Conservation (phyloP, 139 green algal genomes). For the Asterochloris sp. region DNA sequence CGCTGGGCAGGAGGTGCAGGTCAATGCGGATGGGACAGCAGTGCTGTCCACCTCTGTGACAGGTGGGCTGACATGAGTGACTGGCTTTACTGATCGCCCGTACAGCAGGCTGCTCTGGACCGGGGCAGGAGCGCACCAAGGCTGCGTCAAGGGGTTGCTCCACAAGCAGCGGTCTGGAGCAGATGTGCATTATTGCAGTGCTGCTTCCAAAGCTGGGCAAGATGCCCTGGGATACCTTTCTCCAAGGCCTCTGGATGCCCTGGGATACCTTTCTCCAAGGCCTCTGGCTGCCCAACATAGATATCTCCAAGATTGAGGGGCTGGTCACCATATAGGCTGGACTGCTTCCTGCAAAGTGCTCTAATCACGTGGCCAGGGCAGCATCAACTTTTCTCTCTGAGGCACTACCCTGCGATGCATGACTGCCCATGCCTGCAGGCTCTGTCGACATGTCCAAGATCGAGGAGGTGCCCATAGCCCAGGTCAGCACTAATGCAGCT, state of each 20-base stretch:
- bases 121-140: background rate
- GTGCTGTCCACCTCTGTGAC: background rate
- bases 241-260: no score
- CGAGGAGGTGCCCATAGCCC: background rate
- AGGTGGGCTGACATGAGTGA: background rate
- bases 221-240: no score
- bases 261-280: no score
- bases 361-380: background rate
- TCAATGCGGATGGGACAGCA: slow-evolving; percentile 6
- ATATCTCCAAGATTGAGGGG: background rate
- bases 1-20: background rate
- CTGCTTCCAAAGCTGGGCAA: background rate
- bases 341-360: background rate
- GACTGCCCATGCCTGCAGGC: background rate
- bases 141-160: background rate
- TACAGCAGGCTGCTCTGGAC: background rate
- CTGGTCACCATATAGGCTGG: background rate
- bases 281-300: no score
- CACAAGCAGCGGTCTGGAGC: background rate
- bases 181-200: background rate
- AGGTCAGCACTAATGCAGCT: slow-evolving; percentile 5
- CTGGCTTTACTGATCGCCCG: no score
- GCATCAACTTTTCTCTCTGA: background rate
- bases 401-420: background rate
- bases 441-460: background rate